Evolutionary conservation across 306 rosid species (phyloP), one percentile per base, ranked within the genome.

Genomic region (Trichosanthes truncata): DNA sequence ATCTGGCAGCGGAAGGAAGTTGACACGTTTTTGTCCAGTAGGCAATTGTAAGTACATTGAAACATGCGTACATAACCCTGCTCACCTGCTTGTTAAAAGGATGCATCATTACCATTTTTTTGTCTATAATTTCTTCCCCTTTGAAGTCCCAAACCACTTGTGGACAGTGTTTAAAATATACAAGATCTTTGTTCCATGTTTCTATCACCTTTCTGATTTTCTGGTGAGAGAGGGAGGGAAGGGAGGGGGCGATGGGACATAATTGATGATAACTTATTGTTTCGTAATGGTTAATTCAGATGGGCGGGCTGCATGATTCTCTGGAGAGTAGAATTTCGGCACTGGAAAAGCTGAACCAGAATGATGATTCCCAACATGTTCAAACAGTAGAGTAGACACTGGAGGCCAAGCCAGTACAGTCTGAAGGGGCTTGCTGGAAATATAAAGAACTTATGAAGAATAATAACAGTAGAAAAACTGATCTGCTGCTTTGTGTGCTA

Each of bases 261-360:
- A 36, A 29, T 38, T 48, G 17, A 3, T 7, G 55, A 1, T 33
- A 3, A 71, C 77, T 38, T 20, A 35, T 80, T 53, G 38, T 45
- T 43, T 82, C 8, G 57, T 56, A 60, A n/a, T 79, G 80, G 74
- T 81, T 78, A 46, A 29, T 81, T n/a, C 90, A 95, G 98, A 79
- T 90, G 87, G 91, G 86, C 66, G 93, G 86, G 55, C 80, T 95
- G 55, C 90, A 90, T 35, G 86, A 85, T 36, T 89, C 97, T 40
- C 81, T 95, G 75, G 96, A 91, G 29, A 79, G 86, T 73, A 84
- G 97, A 66, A 87, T 95, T 88, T 91, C 91, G 41, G 84, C 97
- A 48, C 83, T 92, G 69, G 98, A 95, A 81, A 90, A 84, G 49
- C 85, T 90, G 87, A 89, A 90, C 82, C 92, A 85, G 76, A 62